These are phyloP conservation scores for Globisporangium splendens DNA, from an alignment of 352 stramenopile species.

Conservation along the genomic window DNA sequence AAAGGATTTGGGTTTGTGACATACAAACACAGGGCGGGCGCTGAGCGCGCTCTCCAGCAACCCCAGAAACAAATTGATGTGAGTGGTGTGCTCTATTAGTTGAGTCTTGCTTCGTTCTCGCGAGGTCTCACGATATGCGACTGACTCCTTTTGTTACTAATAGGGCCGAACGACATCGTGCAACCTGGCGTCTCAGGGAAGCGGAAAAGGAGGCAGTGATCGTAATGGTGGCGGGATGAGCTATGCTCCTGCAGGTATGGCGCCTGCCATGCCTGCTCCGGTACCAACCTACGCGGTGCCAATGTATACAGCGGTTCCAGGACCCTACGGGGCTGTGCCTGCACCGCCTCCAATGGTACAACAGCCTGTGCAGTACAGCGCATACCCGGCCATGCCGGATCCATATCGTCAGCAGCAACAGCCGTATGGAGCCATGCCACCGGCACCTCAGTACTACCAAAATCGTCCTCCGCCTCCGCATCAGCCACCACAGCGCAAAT, in stretches of 20 bases:
- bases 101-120: not conserved
- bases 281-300: constrained; percentile 24
- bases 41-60: constrained; percentile 46
- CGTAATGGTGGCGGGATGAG: constrained; percentile 11
- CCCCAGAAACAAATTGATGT: constrained; percentile 68
- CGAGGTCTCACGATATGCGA: not conserved
- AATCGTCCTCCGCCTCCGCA: constrained; percentile 18
- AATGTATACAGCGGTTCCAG: constrained; percentile 26
- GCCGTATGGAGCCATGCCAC: constrained; percentile 14
- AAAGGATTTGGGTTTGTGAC: constrained; percentile 75
- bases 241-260: constrained; percentile 13
- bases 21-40: constrained; percentile 42
- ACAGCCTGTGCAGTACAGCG: constrained; percentile 19
- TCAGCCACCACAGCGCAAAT: constrained; percentile 15
- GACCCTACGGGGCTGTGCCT: constrained; percentile 10
- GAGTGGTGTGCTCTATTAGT: constrained; percentile 7
- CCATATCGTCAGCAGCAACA: constrained; percentile 22
- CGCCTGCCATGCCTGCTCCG: constrained; percentile 16
- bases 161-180: constrained; percentile 54
- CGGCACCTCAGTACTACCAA: constrained; percentile 24
- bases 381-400: constrained; percentile 22
- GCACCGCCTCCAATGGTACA: constrained; percentile 15
- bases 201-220: constrained; percentile 8
- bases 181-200: constrained; percentile 47
- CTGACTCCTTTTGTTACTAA: not conserved